These are phyloP conservation scores for Taxillus chinensis DNA, from an alignment of 164 flowering plant genomes.

Conservation along the genomic window DNA sequence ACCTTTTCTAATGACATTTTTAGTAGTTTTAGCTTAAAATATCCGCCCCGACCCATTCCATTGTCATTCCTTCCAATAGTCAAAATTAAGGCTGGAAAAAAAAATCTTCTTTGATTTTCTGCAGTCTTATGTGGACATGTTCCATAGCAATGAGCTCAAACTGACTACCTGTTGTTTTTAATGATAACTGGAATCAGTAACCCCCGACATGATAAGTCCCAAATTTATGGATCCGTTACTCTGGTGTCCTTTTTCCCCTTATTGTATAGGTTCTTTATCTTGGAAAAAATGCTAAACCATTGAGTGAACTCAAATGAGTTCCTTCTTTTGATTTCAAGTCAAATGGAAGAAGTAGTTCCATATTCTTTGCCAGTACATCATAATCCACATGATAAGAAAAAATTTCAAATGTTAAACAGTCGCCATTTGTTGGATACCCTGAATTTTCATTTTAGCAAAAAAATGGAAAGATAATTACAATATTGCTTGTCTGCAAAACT, in stretches of 20 bases:
- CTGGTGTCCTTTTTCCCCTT: conserved; percentile 90
- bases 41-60: too few species aligned
- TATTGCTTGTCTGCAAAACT: conserved; percentile 40
- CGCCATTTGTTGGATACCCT: too few species aligned
- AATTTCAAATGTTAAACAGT: too few species aligned
- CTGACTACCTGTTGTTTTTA: conserved; percentile 67
- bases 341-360: conserved; percentile 42
- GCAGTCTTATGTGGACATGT: too few species aligned
- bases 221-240: conserved; percentile 66
- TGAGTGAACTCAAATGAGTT: conserved; percentile 16
- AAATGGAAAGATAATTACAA: not conserved
- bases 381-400: conserved; percentile 32
- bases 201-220: conserved; percentile 72
- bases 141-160: too few species aligned
- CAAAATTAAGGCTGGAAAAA: not conserved
- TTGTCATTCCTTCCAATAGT: too few species aligned
- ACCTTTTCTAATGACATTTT: too few species aligned
- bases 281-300: conserved; percentile 43
- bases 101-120: too few species aligned
- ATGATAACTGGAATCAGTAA: conserved; percentile 45
- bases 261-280: conserved; percentile 52
- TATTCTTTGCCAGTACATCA: conserved; percentile 23
- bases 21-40: too few species aligned
- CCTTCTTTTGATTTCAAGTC: conserved; percentile 45
- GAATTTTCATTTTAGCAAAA: too few species aligned